These are phyloP conservation scores for Zychaea mexicana DNA, from an alignment of 371 early-diverging fungal species.

Conservation along the genomic window DNA sequence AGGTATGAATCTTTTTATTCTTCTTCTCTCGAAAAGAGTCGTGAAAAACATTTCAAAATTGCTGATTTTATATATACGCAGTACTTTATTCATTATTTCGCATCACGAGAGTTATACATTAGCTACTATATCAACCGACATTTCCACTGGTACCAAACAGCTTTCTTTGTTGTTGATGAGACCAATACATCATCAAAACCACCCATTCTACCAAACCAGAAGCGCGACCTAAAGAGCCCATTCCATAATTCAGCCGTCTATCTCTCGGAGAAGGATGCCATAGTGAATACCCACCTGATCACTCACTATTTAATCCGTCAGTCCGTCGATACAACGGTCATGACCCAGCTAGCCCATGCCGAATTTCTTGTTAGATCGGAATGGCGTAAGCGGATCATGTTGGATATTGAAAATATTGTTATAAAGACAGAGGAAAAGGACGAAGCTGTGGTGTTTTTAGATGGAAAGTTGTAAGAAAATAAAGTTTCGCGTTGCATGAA, in stretches of 20 bases:
- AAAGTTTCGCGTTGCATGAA: not conserved
- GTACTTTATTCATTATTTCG: slow-evolving; percentile 60
- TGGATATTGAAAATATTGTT: slow-evolving; percentile 26
- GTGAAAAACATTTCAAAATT: not conserved
- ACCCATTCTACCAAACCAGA: not conserved
- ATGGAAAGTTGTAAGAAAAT: not conserved
- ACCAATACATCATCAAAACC: slow-evolving; percentile 1
- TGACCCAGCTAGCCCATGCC: slow-evolving; percentile 54
- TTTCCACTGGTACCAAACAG: slow-evolving; percentile 64
- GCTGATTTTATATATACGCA: slow-evolving; percentile 5
- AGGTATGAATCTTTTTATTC: slow-evolving; percentile 27
- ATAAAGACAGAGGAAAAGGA: slow-evolving; percentile 34
- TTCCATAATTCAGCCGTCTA: slow-evolving; percentile 36
- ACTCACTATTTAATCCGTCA: slow-evolving; percentile 29
- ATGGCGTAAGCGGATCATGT: slow-evolving; percentile 38
- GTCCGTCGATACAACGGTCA: slow-evolving; percentile 29
- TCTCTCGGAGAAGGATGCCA: slow-evolving; percentile 48
- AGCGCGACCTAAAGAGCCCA: slow-evolving; percentile 14
- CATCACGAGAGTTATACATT: slow-evolving; percentile 65
- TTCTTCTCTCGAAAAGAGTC: too few relatives aligned
- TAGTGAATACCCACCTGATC: slow-evolving; percentile 41
- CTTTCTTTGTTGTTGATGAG: slow-evolving; percentile 40
- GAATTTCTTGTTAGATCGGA: slow-evolving; percentile 41
- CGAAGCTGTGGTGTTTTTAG: slow-evolving; percentile 10
- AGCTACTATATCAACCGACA: slow-evolving; percentile 64